phyloP scores from a whole-genome alignment of 1,284 basidiomycete genomes.

The Austroboletus novae-zelandiae region DNA sequence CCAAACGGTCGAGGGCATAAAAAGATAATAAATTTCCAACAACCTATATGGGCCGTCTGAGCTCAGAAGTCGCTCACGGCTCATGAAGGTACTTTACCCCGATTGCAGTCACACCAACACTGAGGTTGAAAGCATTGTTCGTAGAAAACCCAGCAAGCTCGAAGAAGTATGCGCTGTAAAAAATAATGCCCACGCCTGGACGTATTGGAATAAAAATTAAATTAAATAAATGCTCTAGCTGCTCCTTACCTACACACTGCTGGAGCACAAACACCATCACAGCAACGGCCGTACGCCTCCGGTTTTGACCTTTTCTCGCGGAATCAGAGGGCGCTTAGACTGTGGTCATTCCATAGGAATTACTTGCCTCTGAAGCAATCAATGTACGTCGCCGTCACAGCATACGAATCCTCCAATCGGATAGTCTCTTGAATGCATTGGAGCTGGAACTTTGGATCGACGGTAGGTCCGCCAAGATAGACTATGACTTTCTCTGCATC shows the following conservation, averaged over 20 bases:
- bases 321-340: not conserved
- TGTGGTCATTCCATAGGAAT: not conserved
- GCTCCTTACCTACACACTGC: conserved; percentile 21
- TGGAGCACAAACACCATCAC: conserved; percentile 34
- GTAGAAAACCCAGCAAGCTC: conserved; percentile 29
- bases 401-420: conserved; percentile 28
- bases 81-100: conserved; percentile 15
- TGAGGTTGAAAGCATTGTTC: conserved; percentile 24
- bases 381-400: conserved; percentile 18
- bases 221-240: not conserved
- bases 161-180: conserved; percentile 32
- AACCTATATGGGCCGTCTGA: conserved; percentile 9
- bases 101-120: conserved; percentile 26
- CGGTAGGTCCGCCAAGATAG: conserved; percentile 31
- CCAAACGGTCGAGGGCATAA: conserved; percentile 27
- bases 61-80: not conserved
- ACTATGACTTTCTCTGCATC: conserved; percentile 48
- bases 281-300: conserved; percentile 26
- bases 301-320: conserved; percentile 29
- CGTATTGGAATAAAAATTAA: not conserved
- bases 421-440: conserved; percentile 30
- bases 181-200: conserved; percentile 28
- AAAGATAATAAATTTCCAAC: conserved; percentile 26
- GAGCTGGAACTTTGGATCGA: conserved; percentile 18
- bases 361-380: conserved; percentile 30